These are phyloP conservation scores for Malassezia yamatoensis DNA, from an alignment of 1,284 basidiomycete species.

Conservation along the genomic window DNA sequence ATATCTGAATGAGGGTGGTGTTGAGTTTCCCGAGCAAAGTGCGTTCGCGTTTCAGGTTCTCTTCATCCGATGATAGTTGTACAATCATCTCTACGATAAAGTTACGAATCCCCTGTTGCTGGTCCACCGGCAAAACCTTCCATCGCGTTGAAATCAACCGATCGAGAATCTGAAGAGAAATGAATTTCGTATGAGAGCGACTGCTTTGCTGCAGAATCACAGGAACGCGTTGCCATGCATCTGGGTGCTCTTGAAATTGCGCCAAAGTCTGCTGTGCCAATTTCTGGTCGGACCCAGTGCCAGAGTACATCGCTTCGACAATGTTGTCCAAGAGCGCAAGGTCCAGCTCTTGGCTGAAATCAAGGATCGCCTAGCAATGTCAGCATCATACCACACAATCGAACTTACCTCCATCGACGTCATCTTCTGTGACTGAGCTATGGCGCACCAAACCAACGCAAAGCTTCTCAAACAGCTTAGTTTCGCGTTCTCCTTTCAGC, in stretches of 20 bases:
- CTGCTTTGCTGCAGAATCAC: constrained; percentile 76
- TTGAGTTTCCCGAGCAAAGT: constrained; percentile 96
- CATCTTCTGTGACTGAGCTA: constrained; percentile 1
- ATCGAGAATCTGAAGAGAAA: constrained; percentile 46
- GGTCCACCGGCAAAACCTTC: constrained; percentile 89
- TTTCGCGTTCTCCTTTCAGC: background rate
- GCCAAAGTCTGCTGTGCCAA: constrained; percentile 43
- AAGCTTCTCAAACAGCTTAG: background rate
- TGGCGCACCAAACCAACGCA: background rate
- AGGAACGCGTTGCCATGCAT: constrained; percentile 94
- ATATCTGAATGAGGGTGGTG: constrained; percentile 86
- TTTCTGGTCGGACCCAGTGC: constrained; percentile 35
- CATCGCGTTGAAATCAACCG: constrained; percentile 82
- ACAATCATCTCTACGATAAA: constrained; percentile 91
- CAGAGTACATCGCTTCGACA: constrained; percentile 42
- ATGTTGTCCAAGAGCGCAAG: constrained; percentile 43
- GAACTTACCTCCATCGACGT: constrained; percentile 17
- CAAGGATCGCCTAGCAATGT: constrained; percentile 31
- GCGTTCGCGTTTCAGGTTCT: constrained; percentile 76
- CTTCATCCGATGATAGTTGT: constrained; percentile 71
- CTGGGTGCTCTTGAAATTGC: constrained; percentile 93
- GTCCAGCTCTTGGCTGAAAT: constrained; percentile 45
- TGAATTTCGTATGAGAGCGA: constrained; percentile 72
- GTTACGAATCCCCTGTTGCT: constrained; percentile 72
- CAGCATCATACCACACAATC: background rate